These are phyloP conservation scores for Cinchona pubescens DNA, from an alignment of 257 asterid genomes.

Conservation along the genomic window DNA sequence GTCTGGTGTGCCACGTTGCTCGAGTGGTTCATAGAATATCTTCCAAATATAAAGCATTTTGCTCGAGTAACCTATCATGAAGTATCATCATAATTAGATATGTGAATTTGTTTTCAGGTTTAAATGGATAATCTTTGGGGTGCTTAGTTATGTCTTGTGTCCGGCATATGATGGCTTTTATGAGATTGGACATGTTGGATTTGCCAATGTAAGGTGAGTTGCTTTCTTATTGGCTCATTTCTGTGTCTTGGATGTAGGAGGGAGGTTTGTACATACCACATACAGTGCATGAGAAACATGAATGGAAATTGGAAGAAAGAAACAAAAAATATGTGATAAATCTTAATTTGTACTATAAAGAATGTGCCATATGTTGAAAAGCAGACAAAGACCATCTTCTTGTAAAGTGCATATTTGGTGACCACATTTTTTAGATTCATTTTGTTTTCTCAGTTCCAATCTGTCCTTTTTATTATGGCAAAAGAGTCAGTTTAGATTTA, in stretches of 20 bases:
- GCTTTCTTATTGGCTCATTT: not conserved
- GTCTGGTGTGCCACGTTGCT: no score
- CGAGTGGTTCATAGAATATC: no score
- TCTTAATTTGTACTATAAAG: not conserved
- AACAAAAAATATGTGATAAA: not conserved
- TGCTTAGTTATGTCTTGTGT: not conserved
- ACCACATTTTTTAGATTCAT: not conserved
- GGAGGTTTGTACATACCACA: no score
- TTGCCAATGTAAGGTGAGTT: not conserved
- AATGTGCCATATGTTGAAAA: not conserved
- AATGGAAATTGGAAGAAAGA: not conserved
- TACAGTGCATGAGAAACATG: not conserved
- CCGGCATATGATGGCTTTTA: not conserved
- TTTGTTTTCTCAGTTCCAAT: not conserved
- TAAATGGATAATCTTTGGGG: not conserved
- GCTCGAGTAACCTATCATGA: not conserved
- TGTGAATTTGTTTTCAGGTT: not conserved
- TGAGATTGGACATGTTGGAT: not conserved
- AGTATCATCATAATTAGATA: not conserved
- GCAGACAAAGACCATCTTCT: not conserved
- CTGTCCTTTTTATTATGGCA: no score
- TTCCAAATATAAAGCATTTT: no score
- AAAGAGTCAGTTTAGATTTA: no score
- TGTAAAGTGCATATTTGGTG: not conserved
- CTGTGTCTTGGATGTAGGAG: not conserved